These are phyloP conservation scores for Cyclostephanos tholiformis DNA, from an alignment of 108 stramenopile genomes.

Conservation along the genomic window DNA sequence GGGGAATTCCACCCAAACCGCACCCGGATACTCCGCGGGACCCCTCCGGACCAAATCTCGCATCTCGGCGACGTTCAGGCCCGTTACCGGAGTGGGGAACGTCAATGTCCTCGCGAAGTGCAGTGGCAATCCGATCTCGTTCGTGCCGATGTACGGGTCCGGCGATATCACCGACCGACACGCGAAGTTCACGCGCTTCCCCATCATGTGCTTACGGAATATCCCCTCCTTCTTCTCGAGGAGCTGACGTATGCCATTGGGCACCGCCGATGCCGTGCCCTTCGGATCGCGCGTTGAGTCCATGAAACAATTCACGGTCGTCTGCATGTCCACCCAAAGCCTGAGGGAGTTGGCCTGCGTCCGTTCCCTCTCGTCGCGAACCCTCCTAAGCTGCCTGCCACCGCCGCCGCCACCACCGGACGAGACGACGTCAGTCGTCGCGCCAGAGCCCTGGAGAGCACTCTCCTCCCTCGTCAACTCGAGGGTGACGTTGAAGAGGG, in stretches of 20 bases:
- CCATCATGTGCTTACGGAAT: constrained; percentile 99
- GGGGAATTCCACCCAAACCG: constrained; percentile 93
- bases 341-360: constrained; percentile 61
- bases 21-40: constrained; percentile 91
- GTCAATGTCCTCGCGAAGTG: constrained; percentile 94
- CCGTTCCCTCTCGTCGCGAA: constrained; percentile 45
- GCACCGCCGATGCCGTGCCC: constrained; percentile 37
- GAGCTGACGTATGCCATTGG: constrained; percentile 91
- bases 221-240: constrained; percentile 99
- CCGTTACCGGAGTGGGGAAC: constrained; percentile 95
- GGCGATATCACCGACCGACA: constrained; percentile 98
- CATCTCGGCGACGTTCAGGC: constrained; percentile 91
- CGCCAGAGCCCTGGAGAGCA: constrained; percentile 23
- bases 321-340: constrained; percentile 95
- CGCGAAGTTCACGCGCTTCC: constrained; percentile 98
- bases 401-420: constrained; percentile 1
- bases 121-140: constrained; percentile 98
- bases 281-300: constrained; percentile 93
- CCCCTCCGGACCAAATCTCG: constrained; percentile 88
- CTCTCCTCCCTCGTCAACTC: constrained; percentile 43
- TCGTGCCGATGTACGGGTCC: constrained; percentile 96
- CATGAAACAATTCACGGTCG: constrained; percentile 93
- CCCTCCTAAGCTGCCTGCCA: constrained; percentile 31
- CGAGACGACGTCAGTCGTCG: neutral
- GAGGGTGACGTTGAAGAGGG: constrained; percentile 33